A percentile compares a stretch with the other conserved stretches of the same genome.
Conservation (phyloP, 495 filamentous ascomycete genomes). For the Penicillium riverlandense region DNA sequence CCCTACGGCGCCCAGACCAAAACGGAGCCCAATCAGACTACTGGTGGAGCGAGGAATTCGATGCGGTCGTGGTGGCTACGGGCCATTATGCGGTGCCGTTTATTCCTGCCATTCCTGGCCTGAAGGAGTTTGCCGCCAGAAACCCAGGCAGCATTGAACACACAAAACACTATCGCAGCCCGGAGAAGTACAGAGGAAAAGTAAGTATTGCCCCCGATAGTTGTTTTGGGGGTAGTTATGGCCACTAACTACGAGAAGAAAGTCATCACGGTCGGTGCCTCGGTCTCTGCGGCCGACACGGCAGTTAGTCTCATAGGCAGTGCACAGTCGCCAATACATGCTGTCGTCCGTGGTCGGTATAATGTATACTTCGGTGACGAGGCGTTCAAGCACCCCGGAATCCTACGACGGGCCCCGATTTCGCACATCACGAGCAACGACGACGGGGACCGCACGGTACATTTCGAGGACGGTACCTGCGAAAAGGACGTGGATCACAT, state of each 20-base stretch:
- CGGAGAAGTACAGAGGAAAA: slow-evolving; percentile 31
- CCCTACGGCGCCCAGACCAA: slow-evolving; percentile 23
- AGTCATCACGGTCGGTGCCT: slow-evolving; percentile 35
- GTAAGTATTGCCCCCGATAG: slow-evolving; percentile 4
- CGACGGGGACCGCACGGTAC: slow-evolving; percentile 20
- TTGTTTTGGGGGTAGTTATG: background rate
- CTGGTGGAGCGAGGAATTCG: slow-evolving; percentile 43
- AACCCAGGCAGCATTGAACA: slow-evolving; percentile 32
- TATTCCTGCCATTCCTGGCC: slow-evolving; percentile 52
- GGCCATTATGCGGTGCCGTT: slow-evolving; percentile 73
- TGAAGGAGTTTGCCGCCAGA: slow-evolving; percentile 26
- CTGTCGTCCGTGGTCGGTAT: slow-evolving; percentile 33
- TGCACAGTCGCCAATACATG: slow-evolving; percentile 27
- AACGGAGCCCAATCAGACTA: slow-evolving; percentile 20
- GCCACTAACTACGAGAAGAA: slow-evolving; percentile 12
- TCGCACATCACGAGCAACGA: slow-evolving; percentile 34
- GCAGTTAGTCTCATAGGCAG: slow-evolving; percentile 26
- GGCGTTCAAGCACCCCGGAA: slow-evolving; percentile 45
- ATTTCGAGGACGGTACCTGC: slow-evolving; percentile 43
- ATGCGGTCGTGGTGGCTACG: slow-evolving; percentile 73
- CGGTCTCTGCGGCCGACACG: slow-evolving; percentile 38
- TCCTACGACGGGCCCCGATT: slow-evolving; percentile 36
- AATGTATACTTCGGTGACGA: slow-evolving; percentile 46
- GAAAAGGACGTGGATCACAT: slow-evolving; percentile 46
- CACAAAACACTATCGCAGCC: slow-evolving; percentile 33